Base-by-base conservation (phyloP, 2,329 filamentous ascomycete species). In the Neurospora sp. region DNA sequence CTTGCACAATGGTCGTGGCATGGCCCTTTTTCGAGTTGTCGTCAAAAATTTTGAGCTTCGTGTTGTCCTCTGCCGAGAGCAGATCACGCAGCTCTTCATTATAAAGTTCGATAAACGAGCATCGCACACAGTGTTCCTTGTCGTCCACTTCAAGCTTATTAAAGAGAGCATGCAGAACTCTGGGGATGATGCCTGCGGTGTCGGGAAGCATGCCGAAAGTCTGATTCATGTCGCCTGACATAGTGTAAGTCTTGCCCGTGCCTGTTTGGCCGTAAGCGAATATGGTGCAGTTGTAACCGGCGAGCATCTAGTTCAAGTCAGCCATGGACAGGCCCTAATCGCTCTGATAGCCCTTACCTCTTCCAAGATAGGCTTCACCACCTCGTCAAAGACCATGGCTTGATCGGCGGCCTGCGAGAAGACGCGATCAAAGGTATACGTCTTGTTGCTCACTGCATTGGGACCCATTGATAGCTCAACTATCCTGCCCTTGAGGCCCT, bases 181-280 rank as follows among this genome's bases (percentile, higher is more conserved):
- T 90, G 33, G 96, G 96, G 72, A 99, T 96, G 75, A 99, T 98
- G 75, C 96, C 96, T 37, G 96, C 96, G 46, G 89, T 91, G 77
- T 98, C 96, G 1, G 95, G 95, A 15, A 97, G 85, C 71, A 97
- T 89, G 1, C 95, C 93, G 43, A 93, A 81, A 0, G 89, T 92
- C 75, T 97, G 92, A 15, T 87, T 92, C 88, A 99, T 97, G 79
- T 99, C 95, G 69, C 96, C 96, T 0, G 95, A 97, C 96, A 99
- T 99, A 33, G 96, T 99, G 80, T 99, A 99, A 15, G 96, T 99
- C 80, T 99, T 99, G 75, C 96, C 96, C 0, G 96, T 99, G 65
- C 96, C 96, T 0, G 96, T 99, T 80, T 99, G 96, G 36, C 96
- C 96, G 79, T 99, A 99, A 40, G 96, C 96, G 76, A 99, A 99